Conservation (phyloP, 768 basidiomycete genomes). For the Tricholoma matsutake region DNA sequence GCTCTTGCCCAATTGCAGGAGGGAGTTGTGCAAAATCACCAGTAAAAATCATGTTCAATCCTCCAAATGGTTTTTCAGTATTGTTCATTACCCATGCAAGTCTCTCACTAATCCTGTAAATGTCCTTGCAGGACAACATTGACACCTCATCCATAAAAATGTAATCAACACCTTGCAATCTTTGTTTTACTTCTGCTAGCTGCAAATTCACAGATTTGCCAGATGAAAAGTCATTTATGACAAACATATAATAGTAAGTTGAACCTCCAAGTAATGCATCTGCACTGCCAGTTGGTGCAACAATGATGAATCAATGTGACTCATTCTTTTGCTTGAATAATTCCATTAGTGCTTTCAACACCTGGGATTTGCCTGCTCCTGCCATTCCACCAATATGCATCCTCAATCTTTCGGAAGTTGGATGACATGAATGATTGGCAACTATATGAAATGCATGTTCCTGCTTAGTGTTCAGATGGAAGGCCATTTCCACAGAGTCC, state of each 20-base stretch:
- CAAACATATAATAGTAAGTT: constrained; percentile 23
- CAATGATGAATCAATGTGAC: constrained; percentile 21
- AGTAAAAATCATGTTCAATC: constrained; percentile 22
- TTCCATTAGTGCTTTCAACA: too few relatives aligned
- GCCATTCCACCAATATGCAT: too few relatives aligned
- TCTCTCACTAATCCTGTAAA: constrained; percentile 27
- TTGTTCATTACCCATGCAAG: constrained; percentile 19
- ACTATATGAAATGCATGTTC: constrained; percentile 15
- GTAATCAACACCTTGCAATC: constrained; percentile 24
- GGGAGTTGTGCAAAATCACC: constrained; percentile 3
- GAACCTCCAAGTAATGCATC: constrained; percentile 24
- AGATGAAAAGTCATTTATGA: background rate
- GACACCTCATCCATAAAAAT: constrained; percentile 41
- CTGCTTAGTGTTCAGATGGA: constrained; percentile 7
- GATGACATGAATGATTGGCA: constrained; percentile 13
- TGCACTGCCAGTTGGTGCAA: constrained; percentile 27
- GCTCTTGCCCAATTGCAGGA: constrained; percentile 1
- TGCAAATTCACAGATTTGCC: constrained; percentile 1
- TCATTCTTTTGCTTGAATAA: constrained; percentile 17
- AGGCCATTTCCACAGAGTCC: too few relatives aligned
- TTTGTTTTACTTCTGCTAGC: constrained; percentile 9
- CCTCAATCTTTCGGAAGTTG: too few relatives aligned
- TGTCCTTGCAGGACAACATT: constrained; percentile 33
- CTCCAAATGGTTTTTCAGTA: constrained; percentile 27
- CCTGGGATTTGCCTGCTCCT: too few relatives aligned